phyloP scores from a whole-genome alignment of 352 stramenopile genomes.

The Phytopythium vexans region DNA sequence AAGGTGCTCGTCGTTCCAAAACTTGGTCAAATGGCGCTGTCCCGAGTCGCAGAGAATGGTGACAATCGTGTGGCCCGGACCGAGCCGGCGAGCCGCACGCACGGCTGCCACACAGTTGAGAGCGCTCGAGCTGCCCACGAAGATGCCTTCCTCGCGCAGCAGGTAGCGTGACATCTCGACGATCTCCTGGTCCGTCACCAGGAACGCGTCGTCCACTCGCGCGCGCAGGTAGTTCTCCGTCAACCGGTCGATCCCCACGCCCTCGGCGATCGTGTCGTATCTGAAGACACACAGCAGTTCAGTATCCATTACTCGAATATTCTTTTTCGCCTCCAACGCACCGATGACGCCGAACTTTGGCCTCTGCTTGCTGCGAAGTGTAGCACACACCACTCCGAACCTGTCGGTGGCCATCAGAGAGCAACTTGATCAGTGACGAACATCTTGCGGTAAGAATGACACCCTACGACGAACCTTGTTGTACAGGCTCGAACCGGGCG shows the following conservation, averaged over 20 bases:
- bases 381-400: slow-evolving; percentile 95
- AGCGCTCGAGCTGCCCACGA: slow-evolving; percentile 90
- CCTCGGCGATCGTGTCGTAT: slow-evolving; percentile 98
- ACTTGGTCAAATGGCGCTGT: slow-evolving; percentile 87
- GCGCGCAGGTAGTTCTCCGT: slow-evolving; percentile 95
- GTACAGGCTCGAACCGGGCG: slow-evolving; percentile 95
- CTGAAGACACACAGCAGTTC: slow-evolving; percentile 20
- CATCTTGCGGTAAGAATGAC: background rate
- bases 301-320: background rate
- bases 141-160: slow-evolving; percentile 94
- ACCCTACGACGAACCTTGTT: slow-evolving; percentile 72
- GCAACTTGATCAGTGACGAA: background rate
- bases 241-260: slow-evolving; percentile 97
- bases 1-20: slow-evolving; percentile 82
- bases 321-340: slow-evolving; percentile 8
- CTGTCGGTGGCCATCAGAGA: slow-evolving; percentile 13
- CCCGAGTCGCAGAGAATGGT: slow-evolving; percentile 89
- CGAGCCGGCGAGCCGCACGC: slow-evolving; percentile 66
- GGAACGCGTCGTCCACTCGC: slow-evolving; percentile 85
- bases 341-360: slow-evolving; percentile 89
- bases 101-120: slow-evolving; percentile 86
- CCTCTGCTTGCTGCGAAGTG: slow-evolving; percentile 92
- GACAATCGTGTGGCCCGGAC: slow-evolving; percentile 78
- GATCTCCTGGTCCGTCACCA: slow-evolving; percentile 94
- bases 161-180: slow-evolving; percentile 98